Percentiles rank a stretch among this genome's conserved stretches.
Evolutionary conservation across 2,329 filamentous ascomycete species (phyloP).

Genomic region (Paecilomyces sp.): DNA sequence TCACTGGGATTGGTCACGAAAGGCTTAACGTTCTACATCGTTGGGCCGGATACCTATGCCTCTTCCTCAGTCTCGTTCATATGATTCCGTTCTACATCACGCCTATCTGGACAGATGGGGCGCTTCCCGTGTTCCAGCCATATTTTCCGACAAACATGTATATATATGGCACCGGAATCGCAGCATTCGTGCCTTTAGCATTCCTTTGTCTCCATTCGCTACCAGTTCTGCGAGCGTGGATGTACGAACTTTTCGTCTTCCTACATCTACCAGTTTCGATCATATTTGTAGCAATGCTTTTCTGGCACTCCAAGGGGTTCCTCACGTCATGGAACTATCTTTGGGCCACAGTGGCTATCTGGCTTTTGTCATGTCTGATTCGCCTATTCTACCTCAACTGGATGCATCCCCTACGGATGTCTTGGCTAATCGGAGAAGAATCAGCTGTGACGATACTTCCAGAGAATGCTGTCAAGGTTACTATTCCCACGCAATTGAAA

Average conservation of each 20-base stretch:
- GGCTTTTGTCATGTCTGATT: slow-evolving; percentile 64
- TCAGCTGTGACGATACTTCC: slow-evolving; percentile 82
- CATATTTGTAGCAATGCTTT: slow-evolving; percentile 73
- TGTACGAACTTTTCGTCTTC: slow-evolving; percentile 80
- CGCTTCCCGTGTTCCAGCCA: slow-evolving; percentile 61
- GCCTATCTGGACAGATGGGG: slow-evolving; percentile 74
- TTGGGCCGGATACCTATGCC: slow-evolving; percentile 81
- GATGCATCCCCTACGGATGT: slow-evolving; percentile 68
- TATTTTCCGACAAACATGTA: slow-evolving; percentile 57
- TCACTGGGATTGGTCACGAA: slow-evolving; percentile 89
- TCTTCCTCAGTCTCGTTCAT: slow-evolving; percentile 77
- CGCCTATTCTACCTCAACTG: slow-evolving; percentile 86
- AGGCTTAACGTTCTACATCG: slow-evolving; percentile 87
- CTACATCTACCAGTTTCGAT: slow-evolving; percentile 77
- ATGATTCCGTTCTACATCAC: slow-evolving; percentile 85
- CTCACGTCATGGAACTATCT: slow-evolving; percentile 86
- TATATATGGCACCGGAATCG: slow-evolving; percentile 79
- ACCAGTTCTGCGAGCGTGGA: slow-evolving; percentile 64
- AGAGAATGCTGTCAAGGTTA: slow-evolving; percentile 92
- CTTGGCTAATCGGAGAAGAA: slow-evolving; percentile 85
- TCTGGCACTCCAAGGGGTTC: slow-evolving; percentile 95
- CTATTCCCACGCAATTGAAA: slow-evolving; percentile 83
- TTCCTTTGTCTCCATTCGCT: slow-evolving; percentile 83
- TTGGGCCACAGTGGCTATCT: slow-evolving; percentile 71
- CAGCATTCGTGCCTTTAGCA: slow-evolving; percentile 67